Base-by-base conservation (phyloP, 2,329 filamentous ascomycete species). In the Cladosporium cucumerinum region DNA sequence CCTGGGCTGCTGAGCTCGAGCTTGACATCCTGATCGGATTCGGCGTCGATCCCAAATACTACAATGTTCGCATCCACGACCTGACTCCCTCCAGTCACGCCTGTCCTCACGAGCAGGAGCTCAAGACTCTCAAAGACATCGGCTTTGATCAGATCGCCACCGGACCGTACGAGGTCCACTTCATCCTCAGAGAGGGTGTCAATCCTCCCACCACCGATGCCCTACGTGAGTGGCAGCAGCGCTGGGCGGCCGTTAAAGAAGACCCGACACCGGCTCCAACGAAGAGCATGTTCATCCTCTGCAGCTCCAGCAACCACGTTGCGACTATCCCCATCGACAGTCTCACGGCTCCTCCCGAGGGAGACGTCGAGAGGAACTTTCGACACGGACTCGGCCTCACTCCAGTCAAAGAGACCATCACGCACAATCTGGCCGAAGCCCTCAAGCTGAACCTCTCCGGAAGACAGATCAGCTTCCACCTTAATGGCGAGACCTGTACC, bases 1-100 rank as follows among this genome's bases (percentile, higher is more conserved):
- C 0, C 39, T 60, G 57, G 57, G 91, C 95, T 69, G 93, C 89
- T 0, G 93, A 90, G 10, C 88, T 86, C 23, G 92, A 97, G 71
- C 89, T 92, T 5, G 85, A 89, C 61, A 89, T 94, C 48, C 26
- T 49, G 39, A 21, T 60, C 36, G 57, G 34, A 11, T 60, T 60
- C 57, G 46, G 46, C 26, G 4, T 60, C 25, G 43, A 60, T 11
- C 57, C 57, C 2, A 60, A 48, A 25, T 12, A 26, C 26, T 60
- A 60, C 57, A 11, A 21, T 1, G n/a, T 34, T 1, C 25, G 18
- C 26, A 10, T 49, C 28, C 57, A 60, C 39, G 26, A 39, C 36
- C 6, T 32, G 10, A 32, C 26, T 3, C 51, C 26, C 1, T 21
- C 51, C 16, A 21, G 49, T 28, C 39, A 25, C 1, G 26, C 25